These are phyloP conservation scores for Exophiala sideris DNA, from an alignment of 2,329 filamentous ascomycete species.

Conservation along the genomic window DNA sequence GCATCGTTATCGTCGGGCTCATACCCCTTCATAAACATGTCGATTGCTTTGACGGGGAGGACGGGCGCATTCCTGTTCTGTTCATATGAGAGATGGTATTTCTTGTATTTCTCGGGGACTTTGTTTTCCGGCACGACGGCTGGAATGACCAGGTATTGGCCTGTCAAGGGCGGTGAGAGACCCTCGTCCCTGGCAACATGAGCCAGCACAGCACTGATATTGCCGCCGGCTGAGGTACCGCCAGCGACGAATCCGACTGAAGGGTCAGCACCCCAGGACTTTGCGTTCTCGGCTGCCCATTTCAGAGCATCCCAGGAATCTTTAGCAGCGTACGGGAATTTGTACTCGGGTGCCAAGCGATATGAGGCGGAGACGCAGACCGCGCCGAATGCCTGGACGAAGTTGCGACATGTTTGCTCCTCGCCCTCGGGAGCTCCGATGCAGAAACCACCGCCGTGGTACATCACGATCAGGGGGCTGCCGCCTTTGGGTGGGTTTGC, in stretches of 20 bases:
- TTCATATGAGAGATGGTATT: constrained; percentile 30
- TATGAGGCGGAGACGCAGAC: constrained; percentile 24
- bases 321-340: constrained; percentile 27
- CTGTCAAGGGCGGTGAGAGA: constrained; percentile 44
- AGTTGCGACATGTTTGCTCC: constrained; percentile 24
- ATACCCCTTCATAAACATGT: constrained; percentile 27
- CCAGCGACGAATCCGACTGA: constrained; percentile 49
- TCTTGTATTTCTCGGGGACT: constrained; percentile 40
- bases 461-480: constrained; percentile 26
- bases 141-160: constrained; percentile 46
- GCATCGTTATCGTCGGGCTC: constrained; percentile 22
- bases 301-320: constrained; percentile 28
- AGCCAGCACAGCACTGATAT: constrained; percentile 34
- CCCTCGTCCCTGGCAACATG: constrained; percentile 36
- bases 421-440: constrained; percentile 28
- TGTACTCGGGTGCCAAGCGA: constrained; percentile 26
- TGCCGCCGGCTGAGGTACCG: constrained; percentile 47
- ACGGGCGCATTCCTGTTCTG: constrained; percentile 43
- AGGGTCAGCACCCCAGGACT: constrained; percentile 37
- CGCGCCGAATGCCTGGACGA: constrained; percentile 27
- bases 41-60: constrained; percentile 33
- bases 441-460: constrained; percentile 31
- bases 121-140: constrained; percentile 32
- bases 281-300: constrained; percentile 37
- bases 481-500: constrained; percentile 11